phyloP scores from a whole-genome alignment of 2,329 filamentous ascomycete genomes.

The Penicillium frequentans region DNA sequence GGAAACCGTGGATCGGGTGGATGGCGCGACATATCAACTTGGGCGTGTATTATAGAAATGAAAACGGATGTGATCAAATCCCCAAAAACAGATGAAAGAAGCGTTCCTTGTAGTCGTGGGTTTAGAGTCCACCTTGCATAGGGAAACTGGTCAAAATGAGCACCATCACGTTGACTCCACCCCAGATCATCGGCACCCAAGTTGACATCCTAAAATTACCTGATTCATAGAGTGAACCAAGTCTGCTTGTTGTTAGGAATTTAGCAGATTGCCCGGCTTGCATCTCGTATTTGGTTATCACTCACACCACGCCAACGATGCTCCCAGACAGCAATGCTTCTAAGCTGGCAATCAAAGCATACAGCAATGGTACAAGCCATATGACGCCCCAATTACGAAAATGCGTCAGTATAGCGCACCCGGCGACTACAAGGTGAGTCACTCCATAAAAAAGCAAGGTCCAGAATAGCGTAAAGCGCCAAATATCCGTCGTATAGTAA shows the following conservation, averaged over 20 bases:
- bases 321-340: constrained; percentile 80
- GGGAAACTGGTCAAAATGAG: constrained; percentile 86
- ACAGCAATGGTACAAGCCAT: constrained; percentile 72
- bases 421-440: constrained; percentile 71
- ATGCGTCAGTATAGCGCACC: constrained; percentile 72
- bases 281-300: constrained; percentile 9
- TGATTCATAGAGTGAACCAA: constrained; percentile 76
- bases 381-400: constrained; percentile 51
- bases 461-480: constrained; percentile 86
- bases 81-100: constrained; percentile 5
- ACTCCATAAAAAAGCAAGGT: constrained; percentile 75
- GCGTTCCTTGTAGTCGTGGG: background rate
- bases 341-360: constrained; percentile 68
- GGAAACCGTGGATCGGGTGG: constrained; percentile 7
- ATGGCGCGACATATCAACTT: constrained; percentile 15
- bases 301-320: constrained; percentile 76
- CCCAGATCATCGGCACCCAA: constrained; percentile 91
- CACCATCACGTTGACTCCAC: constrained; percentile 76
- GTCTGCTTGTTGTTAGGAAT: constrained; percentile 45
- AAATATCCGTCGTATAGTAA: constrained; percentile 74
- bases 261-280: background rate
- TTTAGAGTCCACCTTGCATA: constrained; percentile 79
- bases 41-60: constrained; percentile 17
- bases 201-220: constrained; percentile 91
- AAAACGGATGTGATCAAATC: constrained; percentile 3